Evolutionary conservation across 441 rosid genomes (phyloP).

Genomic region (Kokia cookei): DNA sequence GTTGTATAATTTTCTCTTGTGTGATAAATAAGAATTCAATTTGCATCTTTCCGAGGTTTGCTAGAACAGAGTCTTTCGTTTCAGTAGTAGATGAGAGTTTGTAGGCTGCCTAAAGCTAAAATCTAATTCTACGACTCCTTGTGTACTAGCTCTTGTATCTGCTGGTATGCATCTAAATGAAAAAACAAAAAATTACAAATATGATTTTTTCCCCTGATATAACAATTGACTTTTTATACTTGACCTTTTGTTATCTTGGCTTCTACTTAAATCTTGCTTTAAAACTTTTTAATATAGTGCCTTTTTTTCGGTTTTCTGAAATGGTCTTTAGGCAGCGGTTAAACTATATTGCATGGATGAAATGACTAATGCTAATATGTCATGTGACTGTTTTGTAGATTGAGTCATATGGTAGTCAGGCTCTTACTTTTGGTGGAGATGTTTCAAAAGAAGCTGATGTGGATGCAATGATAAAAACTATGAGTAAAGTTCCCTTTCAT

Average conservation of each 20-base stretch:
- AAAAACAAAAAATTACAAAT: not conserved
- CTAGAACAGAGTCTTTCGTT: not conserved
- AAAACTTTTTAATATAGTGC: not conserved
- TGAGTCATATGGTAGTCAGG: slow-evolving; percentile 83
- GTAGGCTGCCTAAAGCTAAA: not conserved
- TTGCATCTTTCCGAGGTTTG: not conserved
- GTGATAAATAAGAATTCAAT: not conserved
- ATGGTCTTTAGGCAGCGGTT: not conserved
- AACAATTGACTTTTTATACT: not conserved
- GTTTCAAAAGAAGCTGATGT: slow-evolving; percentile 92
- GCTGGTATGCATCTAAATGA: not conserved
- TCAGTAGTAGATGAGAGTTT: not conserved
- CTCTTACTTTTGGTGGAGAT: slow-evolving; percentile 93
- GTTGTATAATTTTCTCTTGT: not conserved
- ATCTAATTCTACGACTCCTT: not conserved
- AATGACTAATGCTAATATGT: not conserved
- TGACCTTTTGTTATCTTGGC: not conserved
- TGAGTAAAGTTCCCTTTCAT: slow-evolving; percentile 29
- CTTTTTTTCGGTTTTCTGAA: not conserved
- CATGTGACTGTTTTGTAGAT: slow-evolving; percentile 42
- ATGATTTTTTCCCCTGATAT: not conserved
- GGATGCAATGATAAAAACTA: slow-evolving; percentile 90
- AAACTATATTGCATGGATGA: not conserved
- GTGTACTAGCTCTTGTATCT: not conserved
- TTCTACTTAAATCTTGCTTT: not conserved